phyloP scores from a whole-genome alignment of 176 grass and related monocot species.

The Poa annua region DNA sequence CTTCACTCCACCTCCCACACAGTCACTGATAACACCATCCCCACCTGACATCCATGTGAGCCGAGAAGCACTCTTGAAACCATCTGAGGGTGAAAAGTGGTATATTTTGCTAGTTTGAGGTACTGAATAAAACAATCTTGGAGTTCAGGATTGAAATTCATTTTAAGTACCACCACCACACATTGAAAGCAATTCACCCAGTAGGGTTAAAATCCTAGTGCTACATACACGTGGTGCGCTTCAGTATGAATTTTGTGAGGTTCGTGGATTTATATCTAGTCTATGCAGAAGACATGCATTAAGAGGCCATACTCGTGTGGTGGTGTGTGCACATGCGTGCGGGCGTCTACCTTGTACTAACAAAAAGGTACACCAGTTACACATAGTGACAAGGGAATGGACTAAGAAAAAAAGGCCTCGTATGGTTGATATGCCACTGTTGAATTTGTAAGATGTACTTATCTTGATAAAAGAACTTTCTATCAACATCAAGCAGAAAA shows the following conservation, averaged over 20 bases:
- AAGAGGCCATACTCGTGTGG: too few species aligned
- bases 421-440: not conserved
- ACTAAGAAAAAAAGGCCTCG: too few species aligned
- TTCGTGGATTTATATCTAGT: not conserved
- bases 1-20: not conserved
- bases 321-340: too few species aligned
- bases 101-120: not conserved
- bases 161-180: not conserved
- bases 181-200: not conserved
- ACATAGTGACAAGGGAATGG: too few species aligned
- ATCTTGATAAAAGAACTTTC: not conserved
- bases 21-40: not conserved
- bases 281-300: not conserved
- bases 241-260: not conserved
- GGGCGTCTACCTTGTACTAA: too few species aligned
- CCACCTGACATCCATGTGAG: not conserved
- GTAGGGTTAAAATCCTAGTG: not conserved
- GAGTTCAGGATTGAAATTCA: not conserved
- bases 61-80: not conserved
- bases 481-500: too few species aligned
- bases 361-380: too few species aligned
- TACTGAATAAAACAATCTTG: not conserved
- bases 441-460: slow-evolving; percentile 21
- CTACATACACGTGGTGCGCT: not conserved
- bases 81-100: not conserved